phyloP scores from a whole-genome alignment of 257 asterid genomes.

The Eucommia ulmoides region DNA sequence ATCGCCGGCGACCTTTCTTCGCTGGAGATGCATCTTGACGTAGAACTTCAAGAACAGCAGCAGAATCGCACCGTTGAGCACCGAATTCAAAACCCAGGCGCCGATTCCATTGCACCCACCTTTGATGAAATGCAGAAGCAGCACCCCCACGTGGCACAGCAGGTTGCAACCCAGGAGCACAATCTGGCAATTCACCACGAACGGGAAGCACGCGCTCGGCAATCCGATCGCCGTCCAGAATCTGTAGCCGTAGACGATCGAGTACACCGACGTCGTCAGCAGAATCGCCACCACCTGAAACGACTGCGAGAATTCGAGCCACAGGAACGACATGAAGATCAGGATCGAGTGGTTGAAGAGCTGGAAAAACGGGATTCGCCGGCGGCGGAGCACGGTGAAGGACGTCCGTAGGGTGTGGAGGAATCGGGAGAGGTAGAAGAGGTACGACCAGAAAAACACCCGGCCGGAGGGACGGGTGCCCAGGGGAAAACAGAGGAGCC shows the following conservation, averaged over 20 bases:
- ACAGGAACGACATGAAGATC: conserved; percentile 5
- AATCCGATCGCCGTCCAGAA: conserved; percentile 2
- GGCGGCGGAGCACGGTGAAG: conserved; percentile 6
- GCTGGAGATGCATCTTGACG: conserved; percentile 31
- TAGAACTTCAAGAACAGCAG: conserved; percentile 57
- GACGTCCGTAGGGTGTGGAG: conserved; percentile 9
- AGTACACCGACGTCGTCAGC: not conserved
- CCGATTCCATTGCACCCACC: conserved; percentile 2
- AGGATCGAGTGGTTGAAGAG: conserved; percentile 15
- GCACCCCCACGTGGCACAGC: not conserved
- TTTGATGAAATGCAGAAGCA: not conserved
- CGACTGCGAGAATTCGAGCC: conserved; percentile 1
- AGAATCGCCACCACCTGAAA: not conserved
- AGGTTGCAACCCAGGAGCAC: not conserved
- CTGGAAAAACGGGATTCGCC: conserved; percentile 10
- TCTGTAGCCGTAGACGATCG: conserved; percentile 1
- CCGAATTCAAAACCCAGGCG: conserved; percentile 16
- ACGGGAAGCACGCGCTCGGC: not conserved
- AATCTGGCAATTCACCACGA: not conserved
- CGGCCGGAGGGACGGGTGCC: conserved; percentile 23
- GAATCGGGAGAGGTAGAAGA: conserved; percentile 16
- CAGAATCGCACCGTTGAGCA: conserved; percentile 58
- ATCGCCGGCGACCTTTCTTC: conserved; percentile 10
- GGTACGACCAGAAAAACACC: conserved; percentile 15
- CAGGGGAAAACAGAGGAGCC: conserved; percentile 18